These are phyloP conservation scores for Sideroxylon spinosum DNA, from an alignment of 179 eudicot species.

Conservation along the genomic window DNA sequence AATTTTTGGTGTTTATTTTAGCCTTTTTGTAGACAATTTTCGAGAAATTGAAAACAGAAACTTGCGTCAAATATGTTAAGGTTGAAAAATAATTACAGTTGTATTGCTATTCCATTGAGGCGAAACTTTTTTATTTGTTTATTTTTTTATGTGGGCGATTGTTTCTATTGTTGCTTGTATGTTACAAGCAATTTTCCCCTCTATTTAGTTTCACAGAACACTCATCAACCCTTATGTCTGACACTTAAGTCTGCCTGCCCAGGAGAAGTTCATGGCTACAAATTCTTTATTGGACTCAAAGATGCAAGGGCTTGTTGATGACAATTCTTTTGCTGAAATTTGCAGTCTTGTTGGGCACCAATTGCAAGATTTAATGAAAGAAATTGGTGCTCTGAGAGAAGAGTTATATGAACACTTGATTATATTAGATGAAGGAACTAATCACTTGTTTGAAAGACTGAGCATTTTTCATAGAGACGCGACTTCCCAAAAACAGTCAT, in stretches of 20 bases:
- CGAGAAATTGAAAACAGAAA: no score
- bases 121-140: background rate
- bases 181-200: background rate
- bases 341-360: conserved; percentile 32
- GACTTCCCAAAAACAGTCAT: conserved; percentile 40
- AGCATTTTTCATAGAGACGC: conserved; percentile 39
- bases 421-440: conserved; percentile 43
- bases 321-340: conserved; percentile 28
- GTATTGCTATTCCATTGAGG: background rate
- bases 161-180: background rate
- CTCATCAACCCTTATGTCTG: background rate
- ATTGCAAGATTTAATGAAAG: conserved; percentile 43
- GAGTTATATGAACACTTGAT: conserved; percentile 37
- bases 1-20: no score
- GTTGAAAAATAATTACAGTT: conserved; percentile 3
- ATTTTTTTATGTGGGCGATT: background rate
- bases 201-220: background rate
- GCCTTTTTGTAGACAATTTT: no score
- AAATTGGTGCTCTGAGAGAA: conserved; percentile 47
- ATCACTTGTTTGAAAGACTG: conserved; percentile 31
- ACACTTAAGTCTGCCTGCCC: conserved; percentile 12
- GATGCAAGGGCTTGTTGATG: conserved; percentile 30
- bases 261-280: conserved; percentile 37
- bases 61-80: background rate
- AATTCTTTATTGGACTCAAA: conserved; percentile 29